phyloP scores from a whole-genome alignment of 192 early-diverging fungal genomes.

The Obelidium mucronatum region DNA sequence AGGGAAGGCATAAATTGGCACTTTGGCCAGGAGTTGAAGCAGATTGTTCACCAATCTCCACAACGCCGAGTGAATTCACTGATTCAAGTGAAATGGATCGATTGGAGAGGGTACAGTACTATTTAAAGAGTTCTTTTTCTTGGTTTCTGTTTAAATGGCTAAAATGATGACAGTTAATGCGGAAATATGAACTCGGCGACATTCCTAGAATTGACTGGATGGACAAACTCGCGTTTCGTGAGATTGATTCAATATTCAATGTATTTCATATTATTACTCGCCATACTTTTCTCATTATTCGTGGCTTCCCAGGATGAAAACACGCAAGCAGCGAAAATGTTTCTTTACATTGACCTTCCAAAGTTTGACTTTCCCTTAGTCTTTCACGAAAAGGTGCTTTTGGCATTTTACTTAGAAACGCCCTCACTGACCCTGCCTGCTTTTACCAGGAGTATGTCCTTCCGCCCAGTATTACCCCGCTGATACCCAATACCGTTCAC shows the following conservation, averaged over 20 bases:
- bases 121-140: not conserved
- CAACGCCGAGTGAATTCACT: conserved; percentile 62
- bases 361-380: conserved; percentile 98
- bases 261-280: conserved; percentile 41
- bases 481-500: conserved; percentile 17
- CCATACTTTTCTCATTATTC: not conserved
- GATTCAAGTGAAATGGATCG: conserved; percentile 78
- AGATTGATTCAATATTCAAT: conserved; percentile 84
- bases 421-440: conserved; percentile 10
- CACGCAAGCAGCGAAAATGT: conserved; percentile 63
- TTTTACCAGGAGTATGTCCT: conserved; percentile 63
- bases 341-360: conserved; percentile 89
- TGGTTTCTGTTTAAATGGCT: not conserved
- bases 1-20: conserved; percentile 81
- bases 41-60: conserved; percentile 63
- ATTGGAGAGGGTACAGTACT: conserved; percentile 75
- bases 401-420: not conserved
- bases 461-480: conserved; percentile 37
- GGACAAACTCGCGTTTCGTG: conserved; percentile 87
- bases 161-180: conserved; percentile 56
- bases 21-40: conserved; percentile 75
- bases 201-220: conserved; percentile 90
- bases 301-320: conserved; percentile 21
- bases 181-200: conserved; percentile 88
- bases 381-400: conserved; percentile 85